These are phyloP conservation scores for Penicillium sp. DNA, from an alignment of 2,329 filamentous ascomycete species.

Conservation along the genomic window DNA sequence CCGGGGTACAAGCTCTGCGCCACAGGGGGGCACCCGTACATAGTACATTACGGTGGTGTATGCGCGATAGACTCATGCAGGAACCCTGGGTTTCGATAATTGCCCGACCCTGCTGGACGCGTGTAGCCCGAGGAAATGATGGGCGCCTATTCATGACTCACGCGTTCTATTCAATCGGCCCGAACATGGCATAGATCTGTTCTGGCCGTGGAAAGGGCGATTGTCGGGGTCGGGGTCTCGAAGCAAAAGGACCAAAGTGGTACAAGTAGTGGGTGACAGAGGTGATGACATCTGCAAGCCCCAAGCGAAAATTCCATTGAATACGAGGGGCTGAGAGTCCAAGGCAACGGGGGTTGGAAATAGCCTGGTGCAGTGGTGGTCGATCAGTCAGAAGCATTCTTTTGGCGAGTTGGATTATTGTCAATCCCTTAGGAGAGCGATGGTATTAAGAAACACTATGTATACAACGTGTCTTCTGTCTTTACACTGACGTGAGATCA, in stretches of 20 bases:
- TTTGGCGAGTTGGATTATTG: neutral
- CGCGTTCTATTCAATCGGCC: neutral
- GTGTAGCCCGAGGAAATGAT: neutral
- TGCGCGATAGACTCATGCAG: constrained; percentile 6
- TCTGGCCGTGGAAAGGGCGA: neutral
- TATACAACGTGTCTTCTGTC: neutral
- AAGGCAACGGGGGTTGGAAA: neutral
- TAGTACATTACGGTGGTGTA: neutral
- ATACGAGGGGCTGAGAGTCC: neutral
- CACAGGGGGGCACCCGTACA: neutral
- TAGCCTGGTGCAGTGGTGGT: neutral
- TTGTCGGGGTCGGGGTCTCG: neutral
- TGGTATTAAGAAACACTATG: neutral
- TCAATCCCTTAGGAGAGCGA: neutral
- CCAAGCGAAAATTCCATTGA: neutral
- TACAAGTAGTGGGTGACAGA: neutral
- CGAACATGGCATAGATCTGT: too few species aligned
- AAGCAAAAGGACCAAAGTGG: neutral
- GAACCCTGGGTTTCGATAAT: constrained; percentile 9
- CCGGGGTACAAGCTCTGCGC: constrained; percentile 2
- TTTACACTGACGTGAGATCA: neutral
- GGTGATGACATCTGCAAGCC: neutral
- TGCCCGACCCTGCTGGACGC: neutral
- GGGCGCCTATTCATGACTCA: constrained; percentile 23
- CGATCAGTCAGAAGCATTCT: neutral